Base-by-base conservation (phyloP, 2,329 filamentous ascomycete species). In the Mollisiaceae sp. region DNA sequence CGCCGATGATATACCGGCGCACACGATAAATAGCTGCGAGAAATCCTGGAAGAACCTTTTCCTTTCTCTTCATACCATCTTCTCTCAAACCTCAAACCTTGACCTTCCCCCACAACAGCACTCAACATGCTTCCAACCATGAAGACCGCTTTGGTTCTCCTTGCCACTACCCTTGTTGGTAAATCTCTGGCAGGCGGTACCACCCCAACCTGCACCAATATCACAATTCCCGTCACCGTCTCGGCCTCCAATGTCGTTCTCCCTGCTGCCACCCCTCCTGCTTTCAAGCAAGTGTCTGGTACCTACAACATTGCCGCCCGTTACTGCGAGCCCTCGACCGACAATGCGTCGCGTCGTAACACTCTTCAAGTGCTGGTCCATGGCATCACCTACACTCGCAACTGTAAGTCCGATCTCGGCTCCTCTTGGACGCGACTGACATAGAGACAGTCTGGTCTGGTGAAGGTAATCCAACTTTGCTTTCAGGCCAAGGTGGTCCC, bases 341-440 rank as follows among this genome's bases (percentile, higher is more conserved):
- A 47, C 4, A 50, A 52, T 11, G 20, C 56, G 1, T 12, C 27
- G 35, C 66, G 66, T 20, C 24, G 32, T 0, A 58, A 68, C 3
- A 71, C 65, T n/a, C 61, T 75, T 4, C 71, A 75, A 62, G 35
- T 74, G 5, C 63, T 75, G 4, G 66, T 72, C 9, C 73, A 75
- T 61, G 73, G 72, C 14, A 43, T 59, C 9, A 68, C 71, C n/a
- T 72, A 73, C 27, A 69, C 67, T 18, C 64, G 59, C 15, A 55
- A 64, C 12, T 70, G 67, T 72, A 63, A 67, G 54, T 36, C 32
- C 54, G 36, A 38, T 14, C n/a, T 22, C n/a, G n/a, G 18, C 18
- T 35, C 8, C 8, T 20, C 6, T 32, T 35, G n/a, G 9, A 45
- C 32, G 20, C 14, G 4, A 47, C 61, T 55, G 18, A 62, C 52